Evolutionary conservation across 176 grass and related monocot species (phyloP).

Genomic region (Ensete ventricosum): DNA sequence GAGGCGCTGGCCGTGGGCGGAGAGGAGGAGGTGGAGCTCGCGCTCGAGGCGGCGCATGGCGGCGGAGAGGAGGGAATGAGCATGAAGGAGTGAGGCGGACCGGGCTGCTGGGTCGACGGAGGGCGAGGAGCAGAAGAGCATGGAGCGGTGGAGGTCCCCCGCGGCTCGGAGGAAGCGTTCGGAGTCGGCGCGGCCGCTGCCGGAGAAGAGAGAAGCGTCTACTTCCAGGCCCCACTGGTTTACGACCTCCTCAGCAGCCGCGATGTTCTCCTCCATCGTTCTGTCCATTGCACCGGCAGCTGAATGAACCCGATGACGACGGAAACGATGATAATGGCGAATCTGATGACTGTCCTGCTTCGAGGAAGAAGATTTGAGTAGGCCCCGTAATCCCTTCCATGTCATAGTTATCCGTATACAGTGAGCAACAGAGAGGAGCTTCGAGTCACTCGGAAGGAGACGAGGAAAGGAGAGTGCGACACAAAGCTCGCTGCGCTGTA

Average conservation of each 20-base stretch:
- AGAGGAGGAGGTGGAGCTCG: conserved; percentile 36
- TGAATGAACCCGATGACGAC: neutral
- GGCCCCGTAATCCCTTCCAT: neutral
- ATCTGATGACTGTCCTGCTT: too few species aligned
- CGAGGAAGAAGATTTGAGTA: neutral
- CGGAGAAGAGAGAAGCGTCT: conserved; percentile 6
- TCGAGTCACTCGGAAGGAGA: too few species aligned
- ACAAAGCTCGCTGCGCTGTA: too few species aligned
- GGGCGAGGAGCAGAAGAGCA: conserved; percentile 37
- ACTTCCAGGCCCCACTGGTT: conserved; percentile 22
- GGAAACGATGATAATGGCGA: neutral
- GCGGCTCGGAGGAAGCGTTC: conserved; percentile 29
- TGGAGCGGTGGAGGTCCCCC: conserved; percentile 49
- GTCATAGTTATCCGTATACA: too few species aligned
- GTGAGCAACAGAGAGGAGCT: too few species aligned
- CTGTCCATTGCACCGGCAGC: neutral
- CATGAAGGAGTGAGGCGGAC: conserved; percentile 26
- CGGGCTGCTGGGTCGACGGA: neutral
- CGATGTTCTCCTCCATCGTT: conserved; percentile 38
- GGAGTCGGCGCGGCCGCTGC: conserved; percentile 23
- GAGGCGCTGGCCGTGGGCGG: conserved; percentile 5
- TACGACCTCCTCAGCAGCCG: conserved; percentile 32
- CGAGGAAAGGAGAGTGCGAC: too few species aligned
- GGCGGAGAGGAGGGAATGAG: conserved; percentile 42
- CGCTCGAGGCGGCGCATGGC: conserved; percentile 45